Base-by-base conservation (phyloP, 768 basidiomycete species). In the Calocera viscosa region DNA sequence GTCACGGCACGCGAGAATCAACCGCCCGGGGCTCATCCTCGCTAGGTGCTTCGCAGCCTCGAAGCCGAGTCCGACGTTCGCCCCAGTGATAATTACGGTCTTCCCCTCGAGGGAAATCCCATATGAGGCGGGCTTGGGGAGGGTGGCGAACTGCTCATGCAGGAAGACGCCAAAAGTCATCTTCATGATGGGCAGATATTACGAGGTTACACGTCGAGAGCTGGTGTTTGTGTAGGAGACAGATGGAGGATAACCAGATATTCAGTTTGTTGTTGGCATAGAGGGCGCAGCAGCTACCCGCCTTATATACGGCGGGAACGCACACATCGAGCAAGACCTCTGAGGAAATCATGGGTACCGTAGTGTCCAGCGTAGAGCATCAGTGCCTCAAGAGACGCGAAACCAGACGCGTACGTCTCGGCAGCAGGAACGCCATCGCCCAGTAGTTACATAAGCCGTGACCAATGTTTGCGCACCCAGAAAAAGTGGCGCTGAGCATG, bases 1-100 rank as follows among this genome's bases (percentile, higher is more conserved):
- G 63, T 72, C 72, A 38, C 79, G 72, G 66, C 79, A 76, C 2
- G 76, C 79, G 14, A 75, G 71, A 65, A 80, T 68, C 0, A 80
- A 70, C 24, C 69, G 49, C 22, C 67, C 75, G 5, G 78, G 76
- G 5, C 63, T 64, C 75, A 79, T 74, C 19, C 68, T 65, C 1
- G 74, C 74, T 43, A 80, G 70, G 65, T 77, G 74, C 26, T 72
- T 69, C 8, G 68, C 68, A 34, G 69, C 65, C 40, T 68, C 69
- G 43, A 63, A 64, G 24, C 69, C 69, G 5, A 70, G 65, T 1
- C 69, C 69, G 22, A 41, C 35, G 49, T 70, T 70, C 19, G 65
- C 64, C 0, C 69, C 69, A 30, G 66, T 70, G 63, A 70, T 43
- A n/a, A 70, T 34, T 30, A 70, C 47, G 19, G 65, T 67, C 40